Base-by-base conservation (phyloP, 257 asterid genomes). In the Ajuga chamaepitys region DNA sequence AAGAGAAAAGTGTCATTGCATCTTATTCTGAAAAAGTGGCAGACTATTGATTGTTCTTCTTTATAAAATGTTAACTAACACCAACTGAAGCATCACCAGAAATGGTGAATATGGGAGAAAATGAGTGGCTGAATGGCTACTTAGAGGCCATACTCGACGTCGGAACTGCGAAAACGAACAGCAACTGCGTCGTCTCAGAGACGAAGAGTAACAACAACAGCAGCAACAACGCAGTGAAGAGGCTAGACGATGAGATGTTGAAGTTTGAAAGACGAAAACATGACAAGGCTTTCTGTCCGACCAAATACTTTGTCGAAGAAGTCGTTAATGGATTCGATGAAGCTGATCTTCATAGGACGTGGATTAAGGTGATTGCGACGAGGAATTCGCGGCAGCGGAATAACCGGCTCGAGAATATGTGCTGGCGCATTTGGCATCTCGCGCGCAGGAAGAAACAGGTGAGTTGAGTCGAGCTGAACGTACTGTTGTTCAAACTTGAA, bases 341-440 rank as follows among this genome's bases (percentile, higher is more conserved):
- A 74, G 70, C 88, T 40, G 92, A 87, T 72, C 89, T 87, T 52
- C 76, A 84, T 45, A 77, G 81, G n/a, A 79, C 89, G 12, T 87
- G 92, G 95, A 71, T 83, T 66, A 82, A 82, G 89, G 86, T 81
- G 58, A 80, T 81, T 70, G 87, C 95, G 32, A 81, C 88, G 59
- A 83, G 95, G 78, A 83, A 79, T 57, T 72, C 82, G 46, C 77
- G 74, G 22, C 86, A 80, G 54, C 80, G 87, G 55, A 80, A 75
- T 54, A 84, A 75, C 77, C 76, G 92, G 84, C 86, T 87, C 1
- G 95, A 84, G 80, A 82, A 82, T 60, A 84, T 85, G 88, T 87
- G 90, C 77, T 83, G 95, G 95, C 84, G 93, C 24, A 83, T 88
- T 52, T 88, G 95, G 93, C 86, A 85, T 76, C 89, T 88, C 41